phyloP scores from a whole-genome alignment of 1,139 yeast genomes.

The Suzukiozyma palmioleophila region DNA sequence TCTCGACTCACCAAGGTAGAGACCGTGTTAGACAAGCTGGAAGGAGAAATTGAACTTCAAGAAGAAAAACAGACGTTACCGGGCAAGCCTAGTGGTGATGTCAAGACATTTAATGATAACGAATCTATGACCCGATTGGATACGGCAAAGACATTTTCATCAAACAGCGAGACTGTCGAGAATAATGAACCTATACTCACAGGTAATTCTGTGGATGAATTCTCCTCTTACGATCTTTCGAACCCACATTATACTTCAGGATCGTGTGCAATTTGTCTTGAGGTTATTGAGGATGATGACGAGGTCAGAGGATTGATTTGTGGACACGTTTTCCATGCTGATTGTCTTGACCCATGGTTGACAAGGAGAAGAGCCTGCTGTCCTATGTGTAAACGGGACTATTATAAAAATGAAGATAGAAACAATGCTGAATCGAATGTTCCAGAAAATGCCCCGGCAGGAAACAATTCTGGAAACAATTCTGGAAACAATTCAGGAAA shows the following conservation, averaged over 20 bases:
- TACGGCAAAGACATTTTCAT: not conserved
- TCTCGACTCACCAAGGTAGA: too few species aligned
- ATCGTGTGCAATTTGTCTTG: conserved; percentile 79
- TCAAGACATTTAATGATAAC: not conserved
- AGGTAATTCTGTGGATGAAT: too few species aligned
- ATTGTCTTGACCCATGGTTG: conserved; percentile 82
- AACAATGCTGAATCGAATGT: conserved; percentile 3
- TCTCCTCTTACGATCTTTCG: conserved; percentile 19
- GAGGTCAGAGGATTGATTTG: conserved; percentile 69
- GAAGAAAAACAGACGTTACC: too few species aligned
- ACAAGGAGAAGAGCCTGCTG: conserved; percentile 74
- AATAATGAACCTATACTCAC: too few species aligned
- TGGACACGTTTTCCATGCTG: conserved; percentile 80
- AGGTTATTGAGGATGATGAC: conserved; percentile 57
- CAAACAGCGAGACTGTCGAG: not conserved
- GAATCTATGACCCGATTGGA: not conserved
- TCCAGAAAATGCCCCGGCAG: conserved; percentile 3
- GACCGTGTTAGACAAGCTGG: too few species aligned
- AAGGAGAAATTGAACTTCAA: too few species aligned
- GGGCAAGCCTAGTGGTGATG: too few species aligned
- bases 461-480: conserved; percentile 4
- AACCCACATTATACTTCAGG: conserved; percentile 56
- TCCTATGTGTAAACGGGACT: conserved; percentile 80
- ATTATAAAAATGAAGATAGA: conserved; percentile 35
- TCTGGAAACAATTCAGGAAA: conserved; percentile 3